phyloP scores from a whole-genome alignment of 345 rosid species.

The Arabidopsis thaliana region TAIR10.1 NC_003070.9:24630001-24630500 shows the following conservation, averaged over 20 bases:
- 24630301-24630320: constrained; percentile 36
- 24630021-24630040: constrained; percentile 40
- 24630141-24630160: constrained; percentile 17
- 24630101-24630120: not conserved
- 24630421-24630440: constrained; percentile 15
- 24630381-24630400: not conserved
- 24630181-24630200: constrained; percentile 1
- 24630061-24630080: not conserved
- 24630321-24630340: constrained; percentile 35
- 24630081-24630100: constrained; percentile 14
- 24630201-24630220: constrained; percentile 14
- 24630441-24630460: too few relatives aligned
- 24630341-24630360: constrained; percentile 41
- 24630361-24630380: constrained; percentile 32
- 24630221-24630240: not conserved
- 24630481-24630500: constrained; percentile 13
- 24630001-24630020: constrained; percentile 44
- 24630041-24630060: constrained; percentile 8
- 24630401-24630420: constrained; percentile 31
- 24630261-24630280: constrained; percentile 9
- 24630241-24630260: not conserved
- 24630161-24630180: constrained; percentile 13
- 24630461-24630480: not conserved
- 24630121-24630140: not conserved
- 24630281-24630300: constrained; percentile 23